Conservation (phyloP, 305 asterid genomes). For the Solanum aculeatissimum region DNA sequence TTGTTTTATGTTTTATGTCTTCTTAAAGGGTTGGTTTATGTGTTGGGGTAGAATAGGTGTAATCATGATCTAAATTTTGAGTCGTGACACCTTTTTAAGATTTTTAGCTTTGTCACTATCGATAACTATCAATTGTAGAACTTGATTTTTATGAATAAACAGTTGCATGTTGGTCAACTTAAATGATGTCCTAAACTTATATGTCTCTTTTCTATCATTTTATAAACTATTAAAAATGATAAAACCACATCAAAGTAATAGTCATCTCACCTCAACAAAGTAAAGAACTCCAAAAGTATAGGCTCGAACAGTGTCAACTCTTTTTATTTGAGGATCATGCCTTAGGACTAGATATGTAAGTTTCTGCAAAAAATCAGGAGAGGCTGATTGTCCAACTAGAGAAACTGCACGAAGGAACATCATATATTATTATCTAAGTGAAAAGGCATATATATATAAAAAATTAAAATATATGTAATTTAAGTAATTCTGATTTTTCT, state of each 20-base stretch:
- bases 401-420: slow-evolving; percentile 32
- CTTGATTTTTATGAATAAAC: not conserved
- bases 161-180: not conserved
- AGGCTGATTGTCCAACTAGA: slow-evolving; percentile 76
- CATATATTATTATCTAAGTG: not conserved
- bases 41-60: not conserved
- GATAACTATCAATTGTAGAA: not conserved
- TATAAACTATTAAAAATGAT: not conserved
- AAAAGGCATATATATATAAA: not conserved
- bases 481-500: too few relatives aligned
- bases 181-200: not conserved
- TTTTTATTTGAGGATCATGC: slow-evolving; percentile 53
- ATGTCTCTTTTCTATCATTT: not conserved
- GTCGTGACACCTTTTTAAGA: not conserved
- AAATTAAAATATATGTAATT: not conserved
- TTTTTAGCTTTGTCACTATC: not conserved
- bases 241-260: not conserved
- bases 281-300: slow-evolving; percentile 82
- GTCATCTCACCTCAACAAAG: slow-evolving; percentile 58
- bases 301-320: slow-evolving; percentile 86
- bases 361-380: slow-evolving; percentile 71
- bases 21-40: not conserved
- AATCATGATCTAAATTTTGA: not conserved
- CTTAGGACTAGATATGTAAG: slow-evolving; percentile 73
- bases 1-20: not conserved